Conservation (phyloP, 2,329 filamentous ascomycete genomes). For the Orbilia oligospora region DNA sequence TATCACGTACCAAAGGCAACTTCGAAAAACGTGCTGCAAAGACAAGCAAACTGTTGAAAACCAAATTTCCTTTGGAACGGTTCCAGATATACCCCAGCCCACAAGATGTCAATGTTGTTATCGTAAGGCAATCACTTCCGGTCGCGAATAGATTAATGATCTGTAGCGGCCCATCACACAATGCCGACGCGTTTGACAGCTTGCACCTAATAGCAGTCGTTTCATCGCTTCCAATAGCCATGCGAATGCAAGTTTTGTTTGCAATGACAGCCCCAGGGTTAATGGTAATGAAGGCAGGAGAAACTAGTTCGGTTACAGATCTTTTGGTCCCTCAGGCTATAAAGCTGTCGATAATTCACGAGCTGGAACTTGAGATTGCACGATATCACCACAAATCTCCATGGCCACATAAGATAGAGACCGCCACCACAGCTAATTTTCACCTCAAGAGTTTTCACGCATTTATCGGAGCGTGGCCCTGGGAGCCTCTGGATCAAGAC, state of each 20-base stretch:
- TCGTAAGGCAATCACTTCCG: conserved; percentile 27
- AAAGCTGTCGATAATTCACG: conserved; percentile 34
- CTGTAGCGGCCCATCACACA: conserved; percentile 3
- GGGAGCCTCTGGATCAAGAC: conserved; percentile 15
- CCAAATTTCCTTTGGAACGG: conserved; percentile 28
- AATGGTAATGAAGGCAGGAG: neutral
- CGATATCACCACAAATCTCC: conserved; percentile 31
- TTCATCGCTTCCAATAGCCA: conserved; percentile 17
- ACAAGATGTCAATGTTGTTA: neutral
- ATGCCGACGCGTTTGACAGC: neutral
- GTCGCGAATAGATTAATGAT: conserved; percentile 20
- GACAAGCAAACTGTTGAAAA: conserved; percentile 25
- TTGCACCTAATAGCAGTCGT: conserved; percentile 21
- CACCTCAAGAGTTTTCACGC: conserved; percentile 40
- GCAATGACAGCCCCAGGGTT: neutral
- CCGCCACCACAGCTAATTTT: neutral
- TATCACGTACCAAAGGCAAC: conserved; percentile 21
- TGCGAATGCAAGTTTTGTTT: neutral
- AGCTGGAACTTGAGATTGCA: conserved; percentile 17
- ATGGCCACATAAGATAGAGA: conserved; percentile 29
- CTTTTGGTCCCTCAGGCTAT: conserved; percentile 11
- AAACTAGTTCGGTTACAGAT: neutral
- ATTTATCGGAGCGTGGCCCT: conserved; percentile 25
- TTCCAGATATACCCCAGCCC: conserved; percentile 33
- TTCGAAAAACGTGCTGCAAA: conserved; percentile 30